Percentiles rank a stretch among this genome's conserved stretches.
These are phyloP conservation scores for Knufia fluminis DNA, from an alignment of 2,329 filamentous ascomycete genomes.

Conservation along the genomic window DNA sequence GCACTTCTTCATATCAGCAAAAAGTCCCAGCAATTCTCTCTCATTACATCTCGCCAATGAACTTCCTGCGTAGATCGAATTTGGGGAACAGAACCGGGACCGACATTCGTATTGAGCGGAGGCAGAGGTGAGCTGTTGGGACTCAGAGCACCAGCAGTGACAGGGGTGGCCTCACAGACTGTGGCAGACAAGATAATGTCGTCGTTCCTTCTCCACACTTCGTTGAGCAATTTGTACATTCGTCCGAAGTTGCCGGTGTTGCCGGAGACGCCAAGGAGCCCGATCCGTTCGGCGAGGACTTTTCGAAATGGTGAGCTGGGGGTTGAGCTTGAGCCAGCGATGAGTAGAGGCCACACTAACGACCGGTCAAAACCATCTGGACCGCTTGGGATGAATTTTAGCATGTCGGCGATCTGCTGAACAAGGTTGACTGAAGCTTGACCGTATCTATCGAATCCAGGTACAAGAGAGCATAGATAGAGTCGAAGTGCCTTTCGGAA, in stretches of 20 bases:
- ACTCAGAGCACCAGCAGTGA: slow-evolving; percentile 18
- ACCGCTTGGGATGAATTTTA: slow-evolving; percentile 75
- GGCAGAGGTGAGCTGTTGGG: slow-evolving; percentile 19
- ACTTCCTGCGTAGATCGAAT: slow-evolving; percentile 48
- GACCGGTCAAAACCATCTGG: slow-evolving; percentile 78
- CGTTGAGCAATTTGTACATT: slow-evolving; percentile 65
- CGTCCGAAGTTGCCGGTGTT: slow-evolving; percentile 78
- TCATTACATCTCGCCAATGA: slow-evolving; percentile 94
- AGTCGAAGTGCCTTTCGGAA: slow-evolving; percentile 90
- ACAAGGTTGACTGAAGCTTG: slow-evolving; percentile 67
- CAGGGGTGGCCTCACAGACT: slow-evolving; percentile 23
- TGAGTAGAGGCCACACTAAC: slow-evolving; percentile 85
- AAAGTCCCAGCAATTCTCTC: slow-evolving; percentile 83
- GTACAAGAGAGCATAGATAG: slow-evolving; percentile 92
- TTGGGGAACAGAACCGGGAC: slow-evolving; percentile 6
- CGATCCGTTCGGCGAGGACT: slow-evolving; percentile 67
- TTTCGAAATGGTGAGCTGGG: slow-evolving; percentile 64
- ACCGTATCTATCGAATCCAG: slow-evolving; percentile 70
- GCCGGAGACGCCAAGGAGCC: slow-evolving; percentile 65
- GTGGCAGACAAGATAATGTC: slow-evolving; percentile 37
- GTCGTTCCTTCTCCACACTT: slow-evolving; percentile 73
- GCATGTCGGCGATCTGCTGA: slow-evolving; percentile 63
- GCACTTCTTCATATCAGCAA: slow-evolving; percentile 44
- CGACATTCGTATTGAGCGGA: slow-evolving; percentile 7
- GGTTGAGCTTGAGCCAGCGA: slow-evolving; percentile 70